Conservation (phyloP, 805 yeast species). For the Wickerhamiella spandovensis region DNA sequence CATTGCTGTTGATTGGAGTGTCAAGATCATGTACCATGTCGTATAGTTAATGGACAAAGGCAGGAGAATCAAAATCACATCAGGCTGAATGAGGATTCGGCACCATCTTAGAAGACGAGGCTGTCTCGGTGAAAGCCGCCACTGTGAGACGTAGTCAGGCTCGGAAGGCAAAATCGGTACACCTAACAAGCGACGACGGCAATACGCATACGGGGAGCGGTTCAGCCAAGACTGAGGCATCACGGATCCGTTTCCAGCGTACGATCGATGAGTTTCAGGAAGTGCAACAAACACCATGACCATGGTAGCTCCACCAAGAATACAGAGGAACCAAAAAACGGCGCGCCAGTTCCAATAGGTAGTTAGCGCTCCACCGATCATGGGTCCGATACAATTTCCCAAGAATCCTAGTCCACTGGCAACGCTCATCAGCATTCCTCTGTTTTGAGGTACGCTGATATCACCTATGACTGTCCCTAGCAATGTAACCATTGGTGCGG, state of each 20-base stretch:
- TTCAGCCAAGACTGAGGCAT: constrained; percentile 23
- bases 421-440: constrained; percentile 61
- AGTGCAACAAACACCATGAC: constrained; percentile 24
- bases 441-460: constrained; percentile 44
- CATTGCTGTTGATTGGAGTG: constrained; percentile 47
- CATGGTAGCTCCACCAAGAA: constrained; percentile 40
- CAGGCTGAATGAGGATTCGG: constrained; percentile 31
- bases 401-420: constrained; percentile 49
- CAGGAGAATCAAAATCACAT: constrained; percentile 36
- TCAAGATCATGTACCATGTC: constrained; percentile 55
- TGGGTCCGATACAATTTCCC: constrained; percentile 69
- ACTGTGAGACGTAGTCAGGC: constrained; percentile 12
- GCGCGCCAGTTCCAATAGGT: constrained; percentile 54
- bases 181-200: constrained; percentile 13
- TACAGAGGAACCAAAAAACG: constrained; percentile 47
- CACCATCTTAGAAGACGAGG: constrained; percentile 24
- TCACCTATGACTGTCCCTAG: constrained; percentile 65
- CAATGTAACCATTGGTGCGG: constrained; percentile 62
- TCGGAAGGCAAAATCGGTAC: constrained; percentile 15
- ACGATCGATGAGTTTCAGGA: constrained; percentile 63
- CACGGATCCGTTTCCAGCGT: constrained; percentile 66
- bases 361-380: constrained; percentile 43
- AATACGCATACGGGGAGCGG: constrained; percentile 16
- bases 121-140: constrained; percentile 14
- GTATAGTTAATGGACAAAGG: constrained; percentile 54